Conservation (phyloP, 108 stramenopile species). For the Nitzschia sp. region DNA sequence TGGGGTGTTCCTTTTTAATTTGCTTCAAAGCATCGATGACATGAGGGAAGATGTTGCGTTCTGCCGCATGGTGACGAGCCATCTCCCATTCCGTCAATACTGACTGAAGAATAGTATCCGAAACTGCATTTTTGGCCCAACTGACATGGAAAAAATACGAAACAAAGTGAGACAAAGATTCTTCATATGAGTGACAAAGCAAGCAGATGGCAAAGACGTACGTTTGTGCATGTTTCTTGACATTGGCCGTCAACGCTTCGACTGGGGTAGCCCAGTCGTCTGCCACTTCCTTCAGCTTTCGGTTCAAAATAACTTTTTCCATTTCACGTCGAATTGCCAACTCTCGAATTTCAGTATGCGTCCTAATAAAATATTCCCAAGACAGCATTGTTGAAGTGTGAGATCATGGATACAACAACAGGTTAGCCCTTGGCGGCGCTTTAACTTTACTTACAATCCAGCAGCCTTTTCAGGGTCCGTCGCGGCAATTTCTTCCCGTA, state of each 20-base stretch:
- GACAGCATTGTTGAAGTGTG: neutral
- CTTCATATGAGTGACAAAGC: no score
- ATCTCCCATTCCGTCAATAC: conserved; percentile 87
- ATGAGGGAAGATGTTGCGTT: conserved; percentile 83
- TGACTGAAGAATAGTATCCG: conserved; percentile 69
- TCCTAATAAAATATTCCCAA: conserved; percentile 15
- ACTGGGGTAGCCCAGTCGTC: conserved; percentile 89
- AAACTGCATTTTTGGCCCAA: conserved; percentile 78
- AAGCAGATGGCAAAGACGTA: no score
- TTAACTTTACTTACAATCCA: conserved; percentile 48
- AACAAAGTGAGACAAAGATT: neutral
- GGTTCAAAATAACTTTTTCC: conserved; percentile 70
- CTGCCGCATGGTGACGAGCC: conserved; percentile 88
- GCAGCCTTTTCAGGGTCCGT: conserved; percentile 62
- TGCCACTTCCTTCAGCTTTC: conserved; percentile 71
- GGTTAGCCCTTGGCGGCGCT: no score
- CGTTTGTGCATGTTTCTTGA: conserved; percentile 66
- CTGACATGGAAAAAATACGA: no score
- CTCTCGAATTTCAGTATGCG: conserved; percentile 77
- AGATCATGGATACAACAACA: neutral
- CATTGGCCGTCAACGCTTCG: conserved; percentile 51
- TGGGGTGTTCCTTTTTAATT: conserved; percentile 78
- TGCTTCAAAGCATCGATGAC: conserved; percentile 61
- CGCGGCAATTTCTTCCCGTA: conserved; percentile 66
- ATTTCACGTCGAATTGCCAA: conserved; percentile 83